Evolutionary conservation across 495 filamentous ascomycete species (phyloP).

Genomic region (Elasticomyces elasticus): DNA sequence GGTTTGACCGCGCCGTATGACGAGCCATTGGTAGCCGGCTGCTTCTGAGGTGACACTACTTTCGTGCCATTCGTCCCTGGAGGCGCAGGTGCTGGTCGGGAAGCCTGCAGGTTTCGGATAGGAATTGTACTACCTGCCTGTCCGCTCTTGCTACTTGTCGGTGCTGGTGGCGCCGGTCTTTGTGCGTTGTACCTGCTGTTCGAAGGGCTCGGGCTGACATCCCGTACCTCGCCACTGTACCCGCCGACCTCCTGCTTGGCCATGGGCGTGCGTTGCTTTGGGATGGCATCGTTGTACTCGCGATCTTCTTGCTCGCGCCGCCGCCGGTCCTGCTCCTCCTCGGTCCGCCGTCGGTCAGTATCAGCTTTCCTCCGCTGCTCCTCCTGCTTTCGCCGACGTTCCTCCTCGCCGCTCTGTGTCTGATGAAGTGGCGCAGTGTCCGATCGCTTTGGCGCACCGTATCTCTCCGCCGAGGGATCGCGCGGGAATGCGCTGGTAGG

Average conservation of each 20-base stretch:
- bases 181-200: conserved; percentile 66
- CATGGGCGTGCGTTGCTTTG: conserved; percentile 60
- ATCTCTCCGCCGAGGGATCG: conserved; percentile 20
- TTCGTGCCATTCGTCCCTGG: conserved; percentile 35
- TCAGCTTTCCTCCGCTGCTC: conserved; percentile 35
- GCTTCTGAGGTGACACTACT: conserved; percentile 14
- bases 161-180: conserved; percentile 54
- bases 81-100: conserved; percentile 48
- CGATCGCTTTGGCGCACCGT: conserved; percentile 11
- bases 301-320: conserved; percentile 56
- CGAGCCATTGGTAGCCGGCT: conserved; percentile 15
- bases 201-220: conserved; percentile 31
- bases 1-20: conserved; percentile 10
- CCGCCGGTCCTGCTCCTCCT: conserved; percentile 44
- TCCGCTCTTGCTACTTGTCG: conserved; percentile 39
- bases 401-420: conserved; percentile 26
- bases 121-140: conserved; percentile 34
- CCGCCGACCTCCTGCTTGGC: conserved; percentile 76
- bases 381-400: conserved; percentile 40
- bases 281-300: conserved; percentile 77
- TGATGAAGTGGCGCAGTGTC: conserved; percentile 13
- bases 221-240: conserved; percentile 38
- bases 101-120: conserved; percentile 43
- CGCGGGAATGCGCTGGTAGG: conserved; percentile 39
- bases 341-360: conserved; percentile 44